These are phyloP conservation scores for Wickerhamiella occidentalis DNA, from an alignment of 805 yeast species.

Conservation along the genomic window DNA sequence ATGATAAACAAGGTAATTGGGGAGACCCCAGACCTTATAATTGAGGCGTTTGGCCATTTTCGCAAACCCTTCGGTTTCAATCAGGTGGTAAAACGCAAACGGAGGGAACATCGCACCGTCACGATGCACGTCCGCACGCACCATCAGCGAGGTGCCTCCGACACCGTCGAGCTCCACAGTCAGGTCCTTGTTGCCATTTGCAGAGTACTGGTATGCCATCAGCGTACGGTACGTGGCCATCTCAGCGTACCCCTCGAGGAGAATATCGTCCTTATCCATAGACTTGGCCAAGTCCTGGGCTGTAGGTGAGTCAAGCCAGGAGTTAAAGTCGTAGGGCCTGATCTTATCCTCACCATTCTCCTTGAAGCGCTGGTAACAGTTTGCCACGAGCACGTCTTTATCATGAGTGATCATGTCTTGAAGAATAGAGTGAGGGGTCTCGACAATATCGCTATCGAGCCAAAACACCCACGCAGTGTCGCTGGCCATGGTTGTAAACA, in stretches of 20 bases:
- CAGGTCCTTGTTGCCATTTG: conserved; percentile 47
- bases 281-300: conserved; percentile 62
- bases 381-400: conserved; percentile 81
- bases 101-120: conserved; percentile 99
- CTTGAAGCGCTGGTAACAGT: conserved; percentile 74
- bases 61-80: conserved; percentile 96
- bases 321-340: conserved; percentile 90
- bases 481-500: conserved; percentile 81
- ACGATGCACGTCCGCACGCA: conserved; percentile 94
- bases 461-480: conserved; percentile 90
- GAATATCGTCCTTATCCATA: conserved; percentile 77
- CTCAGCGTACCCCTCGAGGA: conserved; percentile 90
- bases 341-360: conserved; percentile 45
- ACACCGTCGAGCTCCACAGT: conserved; percentile 92
- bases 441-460: conserved; percentile 92
- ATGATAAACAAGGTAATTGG: conserved; percentile 87
- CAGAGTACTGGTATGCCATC: conserved; percentile 79
- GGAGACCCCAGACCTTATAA: conserved; percentile 82
- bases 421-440: conserved; percentile 68
- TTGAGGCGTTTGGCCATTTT: conserved; percentile 91
- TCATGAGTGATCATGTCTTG: conserved; percentile 81
- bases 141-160: conserved; percentile 94
- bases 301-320: conserved; percentile 66
- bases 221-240: conserved; percentile 87
- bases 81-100: conserved; percentile 91